A percentile compares a stretch with the other conserved stretches of the same genome.
These are phyloP conservation scores for Lachnellula occidentalis DNA, from an alignment of 2,329 filamentous ascomycete species.

Conservation along the genomic window DNA sequence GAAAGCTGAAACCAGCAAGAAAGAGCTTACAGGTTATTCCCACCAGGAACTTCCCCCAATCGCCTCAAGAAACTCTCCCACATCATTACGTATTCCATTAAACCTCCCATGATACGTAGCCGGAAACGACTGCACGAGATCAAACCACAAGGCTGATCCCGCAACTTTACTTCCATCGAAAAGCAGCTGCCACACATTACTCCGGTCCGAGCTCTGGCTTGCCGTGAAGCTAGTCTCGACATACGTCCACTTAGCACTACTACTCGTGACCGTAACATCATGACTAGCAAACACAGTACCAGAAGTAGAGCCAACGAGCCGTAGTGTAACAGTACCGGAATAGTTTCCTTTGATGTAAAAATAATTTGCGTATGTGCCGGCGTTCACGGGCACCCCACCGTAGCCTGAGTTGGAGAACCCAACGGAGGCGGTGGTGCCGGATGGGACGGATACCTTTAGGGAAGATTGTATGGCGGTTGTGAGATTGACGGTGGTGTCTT, in stretches of 20 bases:
- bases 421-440: constrained; percentile 23
- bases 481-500: constrained; percentile 9
- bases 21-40: constrained; percentile 47
- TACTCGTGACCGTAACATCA: constrained; percentile 7
- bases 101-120: constrained; percentile 49
- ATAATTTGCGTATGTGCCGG: constrained; percentile 13
- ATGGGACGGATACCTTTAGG: constrained; percentile 11
- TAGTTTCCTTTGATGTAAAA: constrained; percentile 17
- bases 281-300: constrained; percentile 11
- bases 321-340: constrained; percentile 8
- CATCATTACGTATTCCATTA: constrained; percentile 52
- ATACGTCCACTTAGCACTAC: constrained; percentile 5
- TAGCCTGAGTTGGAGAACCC: constrained; percentile 28
- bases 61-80: constrained; percentile 46
- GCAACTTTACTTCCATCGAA: constrained; percentile 40
- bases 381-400: constrained; percentile 24
- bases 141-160: constrained; percentile 41
- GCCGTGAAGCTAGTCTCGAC: constrained; percentile 5
- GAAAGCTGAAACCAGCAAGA: no score
- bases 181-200: constrained; percentile 50
- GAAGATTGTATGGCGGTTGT: constrained; percentile 9
- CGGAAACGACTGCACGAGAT: constrained; percentile 53
- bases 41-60: constrained; percentile 52
- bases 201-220: constrained; percentile 27
- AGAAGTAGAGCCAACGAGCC: constrained; percentile 1